Evolutionary conservation across 139 green algal species (phyloP).

Genomic region (Chlamydomonas sp.): DNA sequence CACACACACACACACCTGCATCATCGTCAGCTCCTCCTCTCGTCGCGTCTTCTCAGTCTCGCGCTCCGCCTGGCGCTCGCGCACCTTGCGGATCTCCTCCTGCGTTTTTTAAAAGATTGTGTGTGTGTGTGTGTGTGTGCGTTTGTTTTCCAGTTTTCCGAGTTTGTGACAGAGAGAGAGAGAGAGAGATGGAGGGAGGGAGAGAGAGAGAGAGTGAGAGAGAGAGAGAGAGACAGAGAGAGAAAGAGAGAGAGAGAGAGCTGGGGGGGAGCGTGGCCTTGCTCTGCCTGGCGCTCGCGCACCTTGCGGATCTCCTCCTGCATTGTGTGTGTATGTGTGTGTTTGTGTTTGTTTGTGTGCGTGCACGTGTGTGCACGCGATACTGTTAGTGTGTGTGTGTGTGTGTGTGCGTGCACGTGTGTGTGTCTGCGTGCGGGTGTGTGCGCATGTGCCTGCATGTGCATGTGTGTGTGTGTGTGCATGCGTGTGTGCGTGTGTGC

Average conservation of each 20-base stretch:
- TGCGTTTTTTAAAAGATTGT: no score
- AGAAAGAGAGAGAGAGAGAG: no score
- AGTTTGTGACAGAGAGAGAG: no score
- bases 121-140: slow-evolving; percentile 7
- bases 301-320: no score
- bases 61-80: slow-evolving; percentile 73
- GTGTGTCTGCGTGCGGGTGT: no score
- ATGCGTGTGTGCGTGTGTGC: background rate
- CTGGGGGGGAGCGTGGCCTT: no score
- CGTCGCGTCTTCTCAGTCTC: slow-evolving; percentile 68
- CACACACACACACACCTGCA: no score
- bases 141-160: slow-evolving; percentile 1
- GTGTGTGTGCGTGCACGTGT: background rate
- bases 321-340: slow-evolving; percentile 2
- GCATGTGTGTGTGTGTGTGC: background rate
- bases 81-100: slow-evolving; percentile 88
- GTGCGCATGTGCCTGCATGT: background rate
- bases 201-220: no score
- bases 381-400: slow-evolving; percentile 4
- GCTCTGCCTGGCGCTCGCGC: no score
- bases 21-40: slow-evolving; percentile 84
- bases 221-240: no score
- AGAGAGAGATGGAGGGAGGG: no score
- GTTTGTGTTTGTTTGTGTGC: slow-evolving; percentile 4
- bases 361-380: slow-evolving; percentile 6